Evolutionary conservation across 805 yeast genomes (phyloP).

Genomic region (Hermanozyma aechmeae): DNA sequence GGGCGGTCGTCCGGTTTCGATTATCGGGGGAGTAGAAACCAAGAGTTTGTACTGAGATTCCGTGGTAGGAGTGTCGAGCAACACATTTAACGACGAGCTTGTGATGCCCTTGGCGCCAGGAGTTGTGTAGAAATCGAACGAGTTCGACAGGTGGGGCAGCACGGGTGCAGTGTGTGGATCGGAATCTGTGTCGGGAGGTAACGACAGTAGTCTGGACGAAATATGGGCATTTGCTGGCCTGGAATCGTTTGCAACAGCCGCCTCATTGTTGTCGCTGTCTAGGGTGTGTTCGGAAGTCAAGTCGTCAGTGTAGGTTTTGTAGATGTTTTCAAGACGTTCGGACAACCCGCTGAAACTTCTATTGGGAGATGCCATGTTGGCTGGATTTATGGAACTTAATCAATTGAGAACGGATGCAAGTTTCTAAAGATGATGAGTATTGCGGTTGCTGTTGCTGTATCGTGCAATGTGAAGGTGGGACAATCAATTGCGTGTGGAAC

Average conservation of each 20-base stretch:
- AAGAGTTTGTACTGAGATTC: constrained; percentile 13
- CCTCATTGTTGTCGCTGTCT: constrained; percentile 15
- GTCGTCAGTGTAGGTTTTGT: constrained; percentile 12
- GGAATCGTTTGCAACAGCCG: constrained; percentile 2
- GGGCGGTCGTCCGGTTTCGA: no score
- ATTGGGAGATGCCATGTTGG: constrained; percentile 1
- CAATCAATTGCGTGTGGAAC: no score
- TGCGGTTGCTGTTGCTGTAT: not conserved
- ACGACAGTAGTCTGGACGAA: constrained; percentile 16
- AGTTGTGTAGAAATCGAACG: constrained; percentile 22
- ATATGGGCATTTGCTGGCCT: constrained; percentile 9
- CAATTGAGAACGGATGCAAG: not conserved
- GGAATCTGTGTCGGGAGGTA: constrained; percentile 8
- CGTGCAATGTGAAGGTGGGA: not conserved
- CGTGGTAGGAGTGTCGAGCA: constrained; percentile 19
- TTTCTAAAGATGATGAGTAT: not conserved
- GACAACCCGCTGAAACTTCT: constrained; percentile 8
- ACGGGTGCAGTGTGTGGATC: constrained; percentile 17
- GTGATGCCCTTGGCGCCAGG: constrained; percentile 16
- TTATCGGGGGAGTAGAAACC: constrained; percentile 6
- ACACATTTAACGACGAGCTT: constrained; percentile 27
- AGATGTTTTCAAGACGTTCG: constrained; percentile 16
- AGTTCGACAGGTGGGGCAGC: constrained; percentile 19
- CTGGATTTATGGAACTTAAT: not conserved
- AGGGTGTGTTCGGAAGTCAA: constrained; percentile 8